These are phyloP conservation scores for Gomphus bonarii DNA, from an alignment of 1,284 basidiomycete genomes.

Conservation along the genomic window DNA sequence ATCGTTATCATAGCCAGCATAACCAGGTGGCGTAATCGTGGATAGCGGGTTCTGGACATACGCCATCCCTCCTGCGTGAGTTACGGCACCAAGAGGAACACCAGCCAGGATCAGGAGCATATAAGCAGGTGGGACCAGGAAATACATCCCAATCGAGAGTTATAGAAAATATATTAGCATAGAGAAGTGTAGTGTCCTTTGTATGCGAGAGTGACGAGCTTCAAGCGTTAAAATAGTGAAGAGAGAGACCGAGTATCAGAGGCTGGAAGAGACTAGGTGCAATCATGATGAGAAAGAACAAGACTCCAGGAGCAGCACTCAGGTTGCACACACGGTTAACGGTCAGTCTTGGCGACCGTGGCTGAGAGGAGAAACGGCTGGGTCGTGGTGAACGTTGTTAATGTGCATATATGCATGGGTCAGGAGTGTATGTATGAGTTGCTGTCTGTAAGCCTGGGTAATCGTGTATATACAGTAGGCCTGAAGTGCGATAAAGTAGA, in stretches of 20 bases:
- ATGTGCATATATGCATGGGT: too few relatives aligned
- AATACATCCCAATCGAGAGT: constrained; percentile 30
- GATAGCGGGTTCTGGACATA: constrained; percentile 39
- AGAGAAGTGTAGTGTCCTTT: constrained; percentile 18
- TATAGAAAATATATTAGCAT: constrained; percentile 1
- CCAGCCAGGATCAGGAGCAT: constrained; percentile 51
- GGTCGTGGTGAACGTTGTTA: too few relatives aligned
- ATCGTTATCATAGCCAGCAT: constrained; percentile 35
- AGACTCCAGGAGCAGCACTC: constrained; percentile 47
- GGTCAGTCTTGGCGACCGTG: constrained; percentile 13
- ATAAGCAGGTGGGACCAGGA: constrained; percentile 52
- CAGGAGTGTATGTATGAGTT: too few relatives aligned
- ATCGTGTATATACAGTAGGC: too few relatives aligned
- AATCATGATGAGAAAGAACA: constrained; percentile 67
- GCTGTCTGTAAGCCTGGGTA: too few relatives aligned
- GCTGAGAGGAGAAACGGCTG: too few relatives aligned
- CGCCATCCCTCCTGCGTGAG: constrained; percentile 15
- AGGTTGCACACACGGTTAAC: constrained; percentile 12
- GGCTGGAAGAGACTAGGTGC: constrained; percentile 38
- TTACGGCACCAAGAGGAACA: constrained; percentile 63
- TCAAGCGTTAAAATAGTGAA: constrained; percentile 41
- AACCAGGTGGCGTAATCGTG: constrained; percentile 36
- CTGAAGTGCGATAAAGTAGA: too few relatives aligned
- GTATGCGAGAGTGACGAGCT: constrained; percentile 3
- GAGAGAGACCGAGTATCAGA: constrained; percentile 35